These are phyloP conservation scores for Celoporthe dispersa DNA, from an alignment of 2,329 filamentous ascomycete species.

Conservation along the genomic window DNA sequence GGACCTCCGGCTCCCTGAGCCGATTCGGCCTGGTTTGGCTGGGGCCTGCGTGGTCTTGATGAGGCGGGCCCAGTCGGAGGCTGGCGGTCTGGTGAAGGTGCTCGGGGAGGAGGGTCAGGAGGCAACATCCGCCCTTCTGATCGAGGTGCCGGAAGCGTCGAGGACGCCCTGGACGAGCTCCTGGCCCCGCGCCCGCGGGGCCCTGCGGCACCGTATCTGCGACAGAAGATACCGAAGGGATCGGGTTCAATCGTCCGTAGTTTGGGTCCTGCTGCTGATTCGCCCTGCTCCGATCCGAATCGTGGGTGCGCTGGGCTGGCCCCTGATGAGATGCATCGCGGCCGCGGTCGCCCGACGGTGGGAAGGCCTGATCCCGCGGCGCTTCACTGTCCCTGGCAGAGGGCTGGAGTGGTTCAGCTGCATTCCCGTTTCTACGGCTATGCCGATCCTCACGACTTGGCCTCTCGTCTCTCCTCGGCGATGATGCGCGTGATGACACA, in stretches of 20 bases:
- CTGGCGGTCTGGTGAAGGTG: slow-evolving; percentile 53
- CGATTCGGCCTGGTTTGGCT: slow-evolving; percentile 47
- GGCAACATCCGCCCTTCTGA: slow-evolving; percentile 48
- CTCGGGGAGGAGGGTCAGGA: slow-evolving; percentile 46
- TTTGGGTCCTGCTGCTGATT: slow-evolving; percentile 64
- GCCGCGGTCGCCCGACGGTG: slow-evolving; percentile 41
- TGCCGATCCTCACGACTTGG: slow-evolving; percentile 52
- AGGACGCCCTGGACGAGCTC: slow-evolving; percentile 37
- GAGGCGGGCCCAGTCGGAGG: slow-evolving; percentile 60
- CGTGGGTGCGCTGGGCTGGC: slow-evolving; percentile 43
- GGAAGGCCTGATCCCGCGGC: slow-evolving; percentile 20
- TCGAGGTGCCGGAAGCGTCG: slow-evolving; percentile 45
- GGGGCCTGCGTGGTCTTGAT: slow-evolving; percentile 44
- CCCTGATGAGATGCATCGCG: slow-evolving; percentile 48
- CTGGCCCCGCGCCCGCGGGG: slow-evolving; percentile 49
- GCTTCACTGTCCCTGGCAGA: slow-evolving; percentile 37
- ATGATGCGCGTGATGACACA: slow-evolving; percentile 47
- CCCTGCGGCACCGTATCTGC: slow-evolving; percentile 56
- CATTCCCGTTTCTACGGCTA: slow-evolving; percentile 37
- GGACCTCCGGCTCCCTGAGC: slow-evolving; percentile 32
- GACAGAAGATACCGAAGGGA: slow-evolving; percentile 50
- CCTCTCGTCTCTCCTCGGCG: slow-evolving; percentile 53
- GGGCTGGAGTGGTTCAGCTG: slow-evolving; percentile 23
- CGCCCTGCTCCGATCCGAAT: slow-evolving; percentile 55
- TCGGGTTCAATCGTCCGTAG: slow-evolving; percentile 64